Evolutionary conservation across 1,139 yeast genomes (phyloP).

Genomic region (Scheffersomyces segobiensis): DNA sequence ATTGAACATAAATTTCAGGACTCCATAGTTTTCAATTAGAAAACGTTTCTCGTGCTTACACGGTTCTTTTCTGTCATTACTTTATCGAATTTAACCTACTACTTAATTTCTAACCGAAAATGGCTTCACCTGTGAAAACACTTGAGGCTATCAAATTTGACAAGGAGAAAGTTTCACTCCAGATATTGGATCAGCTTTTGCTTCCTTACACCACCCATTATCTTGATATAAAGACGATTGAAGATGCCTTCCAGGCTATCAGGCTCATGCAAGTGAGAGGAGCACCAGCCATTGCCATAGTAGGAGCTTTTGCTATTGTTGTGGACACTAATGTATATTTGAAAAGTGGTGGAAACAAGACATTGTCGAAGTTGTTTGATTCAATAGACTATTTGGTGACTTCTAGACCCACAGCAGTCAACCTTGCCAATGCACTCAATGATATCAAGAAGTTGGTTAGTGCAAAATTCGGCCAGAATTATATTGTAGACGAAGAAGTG

Average conservation of each 20-base stretch:
- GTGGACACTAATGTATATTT: conserved; percentile 52
- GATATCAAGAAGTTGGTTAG: conserved; percentile 50
- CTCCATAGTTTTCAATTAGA: neutral
- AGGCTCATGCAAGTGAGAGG: conserved; percentile 94
- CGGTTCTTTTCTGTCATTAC: too few relatives aligned
- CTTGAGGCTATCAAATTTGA: conserved; percentile 74
- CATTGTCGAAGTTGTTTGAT: conserved; percentile 31
- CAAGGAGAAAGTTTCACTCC: conserved; percentile 43
- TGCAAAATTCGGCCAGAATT: conserved; percentile 13
- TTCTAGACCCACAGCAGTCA: conserved; percentile 95
- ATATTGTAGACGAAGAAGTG: conserved; percentile 25
- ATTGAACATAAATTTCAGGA: neutral
- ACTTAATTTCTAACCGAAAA: neutral
- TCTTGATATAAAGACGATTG: conserved; percentile 55
- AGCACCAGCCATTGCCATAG: conserved; percentile 98
- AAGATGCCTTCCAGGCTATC: conserved; percentile 80
- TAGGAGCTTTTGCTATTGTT: conserved; percentile 83
- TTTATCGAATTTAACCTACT: neutral
- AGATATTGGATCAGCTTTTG: conserved; percentile 75
- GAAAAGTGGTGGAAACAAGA: conserved; percentile 17
- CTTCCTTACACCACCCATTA: conserved; percentile 80
- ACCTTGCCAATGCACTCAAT: conserved; percentile 74
- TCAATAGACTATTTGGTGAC: conserved; percentile 66
- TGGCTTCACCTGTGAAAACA: conserved; percentile 16
- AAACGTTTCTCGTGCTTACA: neutral